Base-by-base conservation (phyloP, 345 rosid species). In the Populus pruinosa region DNA sequence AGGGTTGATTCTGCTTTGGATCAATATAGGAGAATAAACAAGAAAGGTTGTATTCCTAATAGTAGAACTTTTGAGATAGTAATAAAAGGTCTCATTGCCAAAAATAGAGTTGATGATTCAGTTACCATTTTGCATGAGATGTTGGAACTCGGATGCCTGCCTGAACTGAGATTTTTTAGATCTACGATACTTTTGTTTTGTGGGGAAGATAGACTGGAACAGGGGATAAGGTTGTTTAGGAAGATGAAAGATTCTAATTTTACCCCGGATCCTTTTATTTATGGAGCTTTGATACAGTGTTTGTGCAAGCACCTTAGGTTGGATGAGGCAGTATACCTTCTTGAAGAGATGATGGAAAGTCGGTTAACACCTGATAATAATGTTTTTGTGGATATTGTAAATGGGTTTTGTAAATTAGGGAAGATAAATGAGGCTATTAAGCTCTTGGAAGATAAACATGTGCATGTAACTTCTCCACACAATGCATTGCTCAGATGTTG, bases 21-120 rank as follows among this genome's bases (percentile, higher is more conserved):
- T 85, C 91, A 89, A 64, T 89, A 86, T 79, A 29, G 80, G 77
- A 86, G 93, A 78, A 82, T 89, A 79, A 53, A 78, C 36, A 88
- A 82, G 80, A 89, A 88, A 80, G 83, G 85, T 9, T 87, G 86
- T 70, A 41, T 44, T 79, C 90, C 89, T 18, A 83, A 83, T 59
- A 62, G 84, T 72, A 80, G 74, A 81, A 89, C 91, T 2, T 88
- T 84, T 25, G 88, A 89, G 80, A 75, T 89, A 72, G 82, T 89
- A 47, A 78, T 87, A 44, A 80, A 56, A 72, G 87, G 88, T 67
- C 91, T 89, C 70, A 49, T 85, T 64, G 41, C 55, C 38, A 80
- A 72, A 21, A 38, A 66, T 8, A 75, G 72, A 72, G 82, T 80
- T 11, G 77, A 84, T 81, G 89, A 89, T 72, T 76, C 86, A 1